phyloP scores from a whole-genome alignment of 331 rosid genomes.

The Stylosanthes scabra region DNA sequence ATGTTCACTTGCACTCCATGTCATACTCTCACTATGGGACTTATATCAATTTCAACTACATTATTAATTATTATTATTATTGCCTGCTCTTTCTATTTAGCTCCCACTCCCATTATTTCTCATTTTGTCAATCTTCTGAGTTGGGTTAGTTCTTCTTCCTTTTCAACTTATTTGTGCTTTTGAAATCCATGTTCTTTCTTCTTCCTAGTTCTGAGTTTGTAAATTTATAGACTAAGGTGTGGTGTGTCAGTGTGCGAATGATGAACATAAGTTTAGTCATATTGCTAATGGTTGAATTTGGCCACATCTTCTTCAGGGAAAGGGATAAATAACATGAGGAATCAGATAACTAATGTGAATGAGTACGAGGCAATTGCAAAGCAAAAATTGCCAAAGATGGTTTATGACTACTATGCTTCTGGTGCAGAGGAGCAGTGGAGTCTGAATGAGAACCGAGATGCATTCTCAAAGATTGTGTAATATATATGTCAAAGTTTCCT shows the following conservation, averaged over 20 bases:
- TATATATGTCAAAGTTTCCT: background rate
- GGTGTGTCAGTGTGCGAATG: background rate
- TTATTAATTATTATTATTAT: background rate
- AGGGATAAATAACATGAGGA: conserved; percentile 7
- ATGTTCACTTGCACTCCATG: background rate
- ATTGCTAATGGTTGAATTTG: conserved; percentile 12
- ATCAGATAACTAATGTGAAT: conserved; percentile 79
- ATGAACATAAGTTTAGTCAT: background rate
- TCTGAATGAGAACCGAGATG: conserved; percentile 72
- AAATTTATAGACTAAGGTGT: background rate
- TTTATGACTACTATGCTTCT: conserved; percentile 87
- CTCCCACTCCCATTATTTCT: background rate
- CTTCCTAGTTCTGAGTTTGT: background rate
- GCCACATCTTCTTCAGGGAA: conserved; percentile 25
- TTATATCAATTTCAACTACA: too few relatives aligned
- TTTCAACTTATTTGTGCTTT: background rate
- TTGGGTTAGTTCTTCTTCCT: conserved; percentile 4
- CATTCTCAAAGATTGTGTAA: conserved; percentile 92
- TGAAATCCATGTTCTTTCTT: background rate
- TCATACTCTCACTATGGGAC: too few relatives aligned
- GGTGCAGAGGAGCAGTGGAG: conserved; percentile 99
- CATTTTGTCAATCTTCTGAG: background rate
- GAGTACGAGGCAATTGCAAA: conserved; percentile 87
- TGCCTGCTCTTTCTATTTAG: background rate
- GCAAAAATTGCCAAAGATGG: conserved; percentile 89